phyloP scores from a whole-genome alignment of 116 monocot genomes.

The Zostera marina region DNA sequence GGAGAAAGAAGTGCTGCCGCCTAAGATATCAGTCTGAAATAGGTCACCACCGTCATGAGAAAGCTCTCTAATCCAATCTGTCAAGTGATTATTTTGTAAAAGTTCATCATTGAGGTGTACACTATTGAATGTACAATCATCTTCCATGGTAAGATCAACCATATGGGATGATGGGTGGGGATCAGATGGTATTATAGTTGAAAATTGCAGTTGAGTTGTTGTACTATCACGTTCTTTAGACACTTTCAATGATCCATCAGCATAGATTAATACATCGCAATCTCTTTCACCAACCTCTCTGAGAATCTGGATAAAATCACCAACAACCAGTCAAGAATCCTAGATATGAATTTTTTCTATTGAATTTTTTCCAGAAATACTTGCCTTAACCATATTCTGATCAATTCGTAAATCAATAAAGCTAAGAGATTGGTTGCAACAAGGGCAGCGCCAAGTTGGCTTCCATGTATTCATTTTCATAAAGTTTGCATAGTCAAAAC shows the following conservation, averaged over 20 bases:
- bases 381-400: constrained; percentile 71
- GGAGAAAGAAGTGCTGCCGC: background rate
- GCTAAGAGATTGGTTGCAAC: constrained; percentile 62
- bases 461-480: constrained; percentile 75
- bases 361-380: background rate
- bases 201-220: background rate
- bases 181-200: background rate
- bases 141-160: constrained; percentile 59
- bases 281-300: constrained; percentile 41
- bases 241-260: constrained; percentile 68
- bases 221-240: constrained; percentile 10
- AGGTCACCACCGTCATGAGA: constrained; percentile 32
- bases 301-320: constrained; percentile 37
- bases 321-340: background rate
- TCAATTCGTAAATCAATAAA: constrained; percentile 63
- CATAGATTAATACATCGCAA: constrained; percentile 37
- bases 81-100: background rate
- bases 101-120: background rate
- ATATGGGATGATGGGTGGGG: constrained; percentile 1
- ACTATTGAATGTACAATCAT: constrained; percentile 17
- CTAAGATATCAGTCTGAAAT: constrained; percentile 9
- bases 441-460: constrained; percentile 90
- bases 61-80: background rate
- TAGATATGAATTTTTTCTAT: background rate
- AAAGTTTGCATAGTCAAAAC: constrained; percentile 88